A percentile compares a stretch with the other conserved stretches of the same genome.
phyloP scores from a whole-genome alignment of 148 eudicot genomes.

The Amaranthus palmeri region DNA sequence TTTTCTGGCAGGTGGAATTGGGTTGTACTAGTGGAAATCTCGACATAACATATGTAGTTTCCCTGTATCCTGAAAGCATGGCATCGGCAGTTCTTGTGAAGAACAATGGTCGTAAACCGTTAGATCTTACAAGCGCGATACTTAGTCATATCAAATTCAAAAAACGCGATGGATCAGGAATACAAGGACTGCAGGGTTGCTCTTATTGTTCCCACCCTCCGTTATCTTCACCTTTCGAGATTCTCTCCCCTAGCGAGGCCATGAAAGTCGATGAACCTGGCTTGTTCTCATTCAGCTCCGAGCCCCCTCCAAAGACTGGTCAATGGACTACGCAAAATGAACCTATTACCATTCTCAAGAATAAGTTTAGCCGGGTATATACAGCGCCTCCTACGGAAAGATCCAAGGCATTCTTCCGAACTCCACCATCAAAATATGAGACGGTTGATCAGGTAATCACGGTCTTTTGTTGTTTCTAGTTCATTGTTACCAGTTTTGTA shows the following conservation, averaged over 20 bases:
- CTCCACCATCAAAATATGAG: slow-evolving; percentile 76
- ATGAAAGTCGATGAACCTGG: slow-evolving; percentile 73
- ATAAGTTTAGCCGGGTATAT: slow-evolving; percentile 82
- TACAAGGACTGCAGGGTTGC: slow-evolving; percentile 64
- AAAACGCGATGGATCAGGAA: slow-evolving; percentile 51
- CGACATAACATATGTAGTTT: slow-evolving; percentile 62
- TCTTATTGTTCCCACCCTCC: slow-evolving; percentile 77
- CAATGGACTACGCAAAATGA: slow-evolving; percentile 58
- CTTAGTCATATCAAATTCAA: slow-evolving; percentile 60
- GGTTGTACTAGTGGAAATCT: slow-evolving; percentile 61
- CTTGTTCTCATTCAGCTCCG: slow-evolving; percentile 55
- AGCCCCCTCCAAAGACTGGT: slow-evolving; percentile 61
- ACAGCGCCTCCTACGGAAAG: slow-evolving; percentile 63
- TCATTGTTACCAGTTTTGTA: neutral
- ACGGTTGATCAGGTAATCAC: slow-evolving; percentile 71
- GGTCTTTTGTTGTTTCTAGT: too few relatives aligned
- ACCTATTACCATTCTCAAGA: slow-evolving; percentile 60
- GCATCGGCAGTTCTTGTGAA: slow-evolving; percentile 81
- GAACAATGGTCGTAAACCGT: slow-evolving; percentile 65
- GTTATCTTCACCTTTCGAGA: slow-evolving; percentile 60
- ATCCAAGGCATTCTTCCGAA: slow-evolving; percentile 50
- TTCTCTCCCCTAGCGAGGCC: slow-evolving; percentile 70
- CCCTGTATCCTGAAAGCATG: slow-evolving; percentile 71
- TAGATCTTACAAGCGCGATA: slow-evolving; percentile 53
- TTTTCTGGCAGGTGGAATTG: slow-evolving; percentile 59